Percentiles rank a stretch among this genome's conserved stretches.
phyloP scores from a whole-genome alignment of 2,329 filamentous ascomycete genomes.

The Ceratocystis cubensis region DNA sequence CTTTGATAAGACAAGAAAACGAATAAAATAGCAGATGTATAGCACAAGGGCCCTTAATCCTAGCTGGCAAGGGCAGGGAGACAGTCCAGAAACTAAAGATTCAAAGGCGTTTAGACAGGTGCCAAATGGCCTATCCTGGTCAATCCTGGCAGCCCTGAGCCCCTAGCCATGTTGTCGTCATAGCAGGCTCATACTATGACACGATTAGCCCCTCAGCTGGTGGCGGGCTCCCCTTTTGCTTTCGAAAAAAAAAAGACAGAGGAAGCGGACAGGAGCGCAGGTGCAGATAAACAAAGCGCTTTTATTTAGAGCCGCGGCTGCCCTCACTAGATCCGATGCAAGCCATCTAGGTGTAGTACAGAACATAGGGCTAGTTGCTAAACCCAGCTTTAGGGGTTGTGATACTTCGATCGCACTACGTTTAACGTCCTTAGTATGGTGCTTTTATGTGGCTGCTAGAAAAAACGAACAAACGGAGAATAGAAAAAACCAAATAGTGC shows the following conservation, averaged over 20 bases:
- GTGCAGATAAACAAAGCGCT: too few relatives aligned
- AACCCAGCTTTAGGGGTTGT: not conserved
- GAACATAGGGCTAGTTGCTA: not conserved
- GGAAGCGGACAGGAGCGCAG: too few relatives aligned
- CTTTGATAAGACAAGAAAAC: not conserved
- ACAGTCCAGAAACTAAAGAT: not conserved
- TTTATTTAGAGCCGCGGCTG: not conserved
- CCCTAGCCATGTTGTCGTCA: not conserved
- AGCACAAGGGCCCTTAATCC: slow-evolving; percentile 2
- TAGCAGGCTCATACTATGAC: not conserved
- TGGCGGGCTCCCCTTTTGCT: not conserved
- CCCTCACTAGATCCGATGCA: not conserved
- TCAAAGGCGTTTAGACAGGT: not conserved
- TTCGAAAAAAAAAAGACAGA: not conserved
- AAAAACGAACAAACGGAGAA: not conserved
- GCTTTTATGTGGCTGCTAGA: not conserved
- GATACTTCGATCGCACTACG: not conserved
- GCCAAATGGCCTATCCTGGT: not conserved
- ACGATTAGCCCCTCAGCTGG: not conserved
- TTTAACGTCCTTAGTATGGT: not conserved
- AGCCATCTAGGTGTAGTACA: not conserved
- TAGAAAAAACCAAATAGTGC: not conserved
- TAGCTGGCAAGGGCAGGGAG: not conserved
- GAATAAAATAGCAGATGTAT: not conserved
- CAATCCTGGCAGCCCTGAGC: not conserved